A percentile compares a stretch with the other conserved stretches of the same genome.
phyloP scores from a whole-genome alignment of 345 rosid genomes.

The Viola odorata region DNA sequence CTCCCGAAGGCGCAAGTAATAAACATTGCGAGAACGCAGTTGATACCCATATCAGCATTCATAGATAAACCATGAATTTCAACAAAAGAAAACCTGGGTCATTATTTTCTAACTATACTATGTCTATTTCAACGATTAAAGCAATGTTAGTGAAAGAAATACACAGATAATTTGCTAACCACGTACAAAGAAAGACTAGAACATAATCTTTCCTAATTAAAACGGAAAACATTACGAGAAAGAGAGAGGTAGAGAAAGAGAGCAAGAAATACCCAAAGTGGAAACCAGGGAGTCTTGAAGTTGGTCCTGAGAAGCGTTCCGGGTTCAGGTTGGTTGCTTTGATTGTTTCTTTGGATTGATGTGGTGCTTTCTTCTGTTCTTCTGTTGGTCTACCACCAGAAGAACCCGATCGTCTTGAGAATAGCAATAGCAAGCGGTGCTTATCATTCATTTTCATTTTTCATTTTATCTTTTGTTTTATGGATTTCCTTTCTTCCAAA shows the following conservation, averaged over 20 bases:
- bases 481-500: not conserved
- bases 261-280: not conserved
- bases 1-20: not conserved
- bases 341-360: not conserved
- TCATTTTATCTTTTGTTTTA: not conserved
- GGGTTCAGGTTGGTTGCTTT: not conserved
- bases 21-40: not conserved
- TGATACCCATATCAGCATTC: not conserved
- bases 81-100: slow-evolving; percentile 2
- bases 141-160: too few relatives aligned
- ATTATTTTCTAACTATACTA: not conserved
- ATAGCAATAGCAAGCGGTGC: not conserved
- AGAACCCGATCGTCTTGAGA: not conserved
- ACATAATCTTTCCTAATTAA: too few relatives aligned
- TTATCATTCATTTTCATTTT: not conserved
- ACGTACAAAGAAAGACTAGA: too few relatives aligned
- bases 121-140: not conserved
- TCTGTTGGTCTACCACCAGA: not conserved
- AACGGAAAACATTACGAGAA: not conserved
- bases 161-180: too few relatives aligned
- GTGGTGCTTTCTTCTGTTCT: not conserved
- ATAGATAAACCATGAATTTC: not conserved
- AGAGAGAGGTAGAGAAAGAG: not conserved
- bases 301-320: not conserved
- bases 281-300: not conserved